These are phyloP conservation scores for Capronia coronata DNA, from an alignment of 2,329 filamentous ascomycete genomes.

Conservation along the genomic window DNA sequence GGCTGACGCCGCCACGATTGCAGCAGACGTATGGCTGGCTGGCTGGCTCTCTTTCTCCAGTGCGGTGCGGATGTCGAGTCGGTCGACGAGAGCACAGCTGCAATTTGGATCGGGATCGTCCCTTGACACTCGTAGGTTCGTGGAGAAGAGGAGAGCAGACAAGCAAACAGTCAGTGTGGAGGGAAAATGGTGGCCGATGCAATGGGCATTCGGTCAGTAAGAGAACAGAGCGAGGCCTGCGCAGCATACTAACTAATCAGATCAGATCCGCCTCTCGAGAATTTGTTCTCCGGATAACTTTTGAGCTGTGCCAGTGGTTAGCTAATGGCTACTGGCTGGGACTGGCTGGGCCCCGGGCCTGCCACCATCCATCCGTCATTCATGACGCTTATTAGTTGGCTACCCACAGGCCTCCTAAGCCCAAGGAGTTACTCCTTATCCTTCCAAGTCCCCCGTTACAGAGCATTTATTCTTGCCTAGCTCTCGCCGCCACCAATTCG, in stretches of 20 bases:
- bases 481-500: not conserved
- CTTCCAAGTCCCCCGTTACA: too few species aligned
- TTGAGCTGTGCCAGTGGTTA: not conserved
- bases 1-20: conserved; percentile 28
- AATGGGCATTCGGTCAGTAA: conserved; percentile 7
- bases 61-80: not conserved
- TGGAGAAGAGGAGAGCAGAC: not conserved
- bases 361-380: too few species aligned
- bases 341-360: too few species aligned
- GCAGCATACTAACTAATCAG: conserved; percentile 4
- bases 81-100: not conserved
- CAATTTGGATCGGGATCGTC: not conserved
- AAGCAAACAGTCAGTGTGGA: not conserved
- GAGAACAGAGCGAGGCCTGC: conserved; percentile 10
- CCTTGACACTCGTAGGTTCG: not conserved
- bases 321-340: not conserved
- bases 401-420: not conserved
- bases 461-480: too few species aligned
- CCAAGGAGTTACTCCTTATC: too few species aligned
- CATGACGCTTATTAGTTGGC: not conserved
- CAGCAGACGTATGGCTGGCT: conserved; percentile 10
- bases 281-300: conserved; percentile 15
- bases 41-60: not conserved
- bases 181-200: not conserved
- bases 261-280: conserved; percentile 8